Conservation (phyloP, 768 basidiomycete genomes). For the Tylopilus rubrobrunneus region DNA sequence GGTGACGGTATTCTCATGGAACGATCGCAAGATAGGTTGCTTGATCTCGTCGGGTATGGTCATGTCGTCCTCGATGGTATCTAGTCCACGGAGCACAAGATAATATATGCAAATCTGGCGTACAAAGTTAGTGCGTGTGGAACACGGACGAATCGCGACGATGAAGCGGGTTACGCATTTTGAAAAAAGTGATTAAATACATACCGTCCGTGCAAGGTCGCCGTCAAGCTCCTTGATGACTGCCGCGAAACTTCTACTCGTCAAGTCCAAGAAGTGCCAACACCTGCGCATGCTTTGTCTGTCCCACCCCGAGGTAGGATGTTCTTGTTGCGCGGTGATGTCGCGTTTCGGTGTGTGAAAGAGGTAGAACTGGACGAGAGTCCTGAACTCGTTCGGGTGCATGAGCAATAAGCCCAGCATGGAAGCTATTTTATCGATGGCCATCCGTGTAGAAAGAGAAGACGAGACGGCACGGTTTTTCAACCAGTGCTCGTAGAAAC, state of each 20-base stretch:
- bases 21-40: slow-evolving; percentile 77
- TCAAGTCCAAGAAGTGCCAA: slow-evolving; percentile 85
- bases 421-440: slow-evolving; percentile 50
- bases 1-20: slow-evolving; percentile 76
- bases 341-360: slow-evolving; percentile 82
- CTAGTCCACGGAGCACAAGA: slow-evolving; percentile 88
- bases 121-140: not conserved
- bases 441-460: slow-evolving; percentile 9
- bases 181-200: slow-evolving; percentile 30
- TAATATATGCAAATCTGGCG: slow-evolving; percentile 90
- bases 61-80: slow-evolving; percentile 99
- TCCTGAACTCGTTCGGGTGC: slow-evolving; percentile 81
- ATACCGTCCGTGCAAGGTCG: slow-evolving; percentile 85
- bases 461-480: not conserved
- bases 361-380: slow-evolving; percentile 76
- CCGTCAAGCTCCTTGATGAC: slow-evolving; percentile 97
- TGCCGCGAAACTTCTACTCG: slow-evolving; percentile 84
- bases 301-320: slow-evolving; percentile 83
- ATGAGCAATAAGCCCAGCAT: slow-evolving; percentile 69
- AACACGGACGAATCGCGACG: not conserved
- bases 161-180: not conserved
- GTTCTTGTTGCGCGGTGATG: slow-evolving; percentile 70
- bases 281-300: slow-evolving; percentile 81
- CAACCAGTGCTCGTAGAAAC: not conserved
- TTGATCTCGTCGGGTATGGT: slow-evolving; percentile 84